Evolutionary conservation across 257 asterid genomes (phyloP).

Genomic region (Solanum tarijense): DNA sequence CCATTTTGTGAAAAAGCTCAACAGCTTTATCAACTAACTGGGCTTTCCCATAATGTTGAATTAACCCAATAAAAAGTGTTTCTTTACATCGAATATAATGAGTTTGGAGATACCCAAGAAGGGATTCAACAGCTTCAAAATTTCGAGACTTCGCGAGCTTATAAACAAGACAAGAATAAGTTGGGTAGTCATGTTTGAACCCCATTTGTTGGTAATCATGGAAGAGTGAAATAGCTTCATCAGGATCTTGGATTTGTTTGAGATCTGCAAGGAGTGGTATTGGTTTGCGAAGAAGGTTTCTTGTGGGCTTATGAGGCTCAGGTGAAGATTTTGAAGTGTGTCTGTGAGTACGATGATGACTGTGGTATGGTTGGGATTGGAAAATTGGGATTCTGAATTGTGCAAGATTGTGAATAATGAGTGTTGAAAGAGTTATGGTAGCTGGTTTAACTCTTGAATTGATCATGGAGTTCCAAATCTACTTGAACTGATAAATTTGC

Average conservation of each 20-base stretch:
- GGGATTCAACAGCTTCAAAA: constrained; percentile 49
- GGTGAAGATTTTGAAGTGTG: constrained; percentile 14
- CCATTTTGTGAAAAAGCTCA: constrained; percentile 44
- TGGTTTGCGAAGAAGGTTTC: constrained; percentile 29
- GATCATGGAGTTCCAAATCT: constrained; percentile 1
- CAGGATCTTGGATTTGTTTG: constrained; percentile 43
- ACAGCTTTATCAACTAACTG: constrained; percentile 39
- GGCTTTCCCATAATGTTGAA: constrained; percentile 64
- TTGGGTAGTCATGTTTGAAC: constrained; percentile 73
- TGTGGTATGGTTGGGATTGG: constrained; percentile 9
- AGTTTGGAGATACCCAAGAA: constrained; percentile 30
- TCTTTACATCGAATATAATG: constrained; percentile 55
- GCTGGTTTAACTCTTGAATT: neutral
- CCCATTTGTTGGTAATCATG: constrained; percentile 42
- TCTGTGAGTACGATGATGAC: constrained; percentile 22
- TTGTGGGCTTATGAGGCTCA: constrained; percentile 25
- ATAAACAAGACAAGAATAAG: constrained; percentile 62
- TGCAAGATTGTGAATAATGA: neutral
- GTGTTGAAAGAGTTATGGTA: neutral
- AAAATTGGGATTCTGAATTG: neutral
- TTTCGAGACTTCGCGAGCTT: constrained; percentile 57
- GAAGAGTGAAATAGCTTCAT: constrained; percentile 47
- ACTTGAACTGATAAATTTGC: neutral
- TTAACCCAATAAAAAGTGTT: constrained; percentile 53
- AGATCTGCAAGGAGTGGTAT: constrained; percentile 63